A percentile compares a stretch with the other conserved stretches of the same genome.
phyloP scores from a whole-genome alignment of 768 basidiomycete species.

The Suillus lakei region DNA sequence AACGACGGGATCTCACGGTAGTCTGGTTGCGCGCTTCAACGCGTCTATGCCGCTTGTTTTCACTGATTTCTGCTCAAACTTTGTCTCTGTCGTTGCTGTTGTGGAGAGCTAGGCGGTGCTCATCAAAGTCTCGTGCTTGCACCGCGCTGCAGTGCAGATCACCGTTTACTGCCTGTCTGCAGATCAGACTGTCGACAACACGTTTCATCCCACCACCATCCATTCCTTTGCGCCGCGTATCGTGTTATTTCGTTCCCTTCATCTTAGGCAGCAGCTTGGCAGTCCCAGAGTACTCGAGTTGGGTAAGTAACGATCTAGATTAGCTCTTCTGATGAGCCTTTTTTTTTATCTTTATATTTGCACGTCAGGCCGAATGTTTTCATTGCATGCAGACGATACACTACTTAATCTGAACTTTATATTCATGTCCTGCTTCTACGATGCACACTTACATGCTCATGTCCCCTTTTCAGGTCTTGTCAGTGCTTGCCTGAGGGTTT shows the following conservation, averaged over 20 bases:
- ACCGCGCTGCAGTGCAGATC: not conserved
- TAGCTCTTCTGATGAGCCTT: not conserved
- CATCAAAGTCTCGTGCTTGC: not conserved
- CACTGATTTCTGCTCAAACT: not conserved
- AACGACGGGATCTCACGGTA: not conserved
- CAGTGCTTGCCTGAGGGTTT: not conserved
- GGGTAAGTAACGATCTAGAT: not conserved
- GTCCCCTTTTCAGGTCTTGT: slow-evolving; percentile 1
- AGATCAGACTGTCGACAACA: not conserved
- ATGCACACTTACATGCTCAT: not conserved
- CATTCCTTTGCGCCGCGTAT: not conserved
- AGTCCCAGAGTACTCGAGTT: not conserved
- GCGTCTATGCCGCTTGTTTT: not conserved
- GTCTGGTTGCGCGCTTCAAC: not conserved
- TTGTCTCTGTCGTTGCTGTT: not conserved
- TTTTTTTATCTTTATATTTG: slow-evolving; percentile 36
- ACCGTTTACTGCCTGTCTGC: not conserved
- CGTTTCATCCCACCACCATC: not conserved
- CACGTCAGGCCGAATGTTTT: slow-evolving; percentile 49
- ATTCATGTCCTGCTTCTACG: slow-evolving; percentile 2
- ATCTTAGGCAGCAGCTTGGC: not conserved
- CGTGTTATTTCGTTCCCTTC: not conserved
- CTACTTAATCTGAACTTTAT: slow-evolving; percentile 11
- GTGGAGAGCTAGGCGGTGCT: not conserved
- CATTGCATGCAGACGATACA: slow-evolving; percentile 15